These are phyloP conservation scores for Eurotiales sp. DNA, from an alignment of 2,329 filamentous ascomycete genomes.

Conservation along the genomic window DNA sequence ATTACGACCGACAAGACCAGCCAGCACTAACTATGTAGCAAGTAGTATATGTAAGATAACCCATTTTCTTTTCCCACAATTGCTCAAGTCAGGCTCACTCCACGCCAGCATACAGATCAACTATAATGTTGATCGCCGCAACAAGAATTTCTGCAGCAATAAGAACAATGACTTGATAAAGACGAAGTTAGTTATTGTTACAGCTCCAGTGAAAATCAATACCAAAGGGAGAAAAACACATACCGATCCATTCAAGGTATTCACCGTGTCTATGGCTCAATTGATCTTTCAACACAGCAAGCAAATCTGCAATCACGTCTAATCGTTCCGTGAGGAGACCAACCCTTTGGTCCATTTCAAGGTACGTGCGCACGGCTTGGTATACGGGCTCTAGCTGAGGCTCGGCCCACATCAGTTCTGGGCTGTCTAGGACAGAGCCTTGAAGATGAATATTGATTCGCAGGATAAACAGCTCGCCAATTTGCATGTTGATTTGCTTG, in stretches of 20 bases:
- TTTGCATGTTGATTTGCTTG: slow-evolving; percentile 97
- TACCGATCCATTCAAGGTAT: slow-evolving; percentile 85
- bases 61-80: no score
- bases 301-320: slow-evolving; percentile 86
- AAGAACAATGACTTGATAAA: slow-evolving; percentile 72
- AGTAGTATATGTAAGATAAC: no score
- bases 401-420: slow-evolving; percentile 97
- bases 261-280: slow-evolving; percentile 89
- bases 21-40: no score
- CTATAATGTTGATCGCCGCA: slow-evolving; percentile 88
- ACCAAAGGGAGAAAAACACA: slow-evolving; percentile 31
- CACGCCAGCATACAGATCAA: slow-evolving; percentile 76
- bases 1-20: no score
- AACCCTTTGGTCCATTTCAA: slow-evolving; percentile 97
- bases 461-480: slow-evolving; percentile 95
- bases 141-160: slow-evolving; percentile 95
- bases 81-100: no score
- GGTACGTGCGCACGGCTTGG: slow-evolving; percentile 87
- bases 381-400: slow-evolving; percentile 96
- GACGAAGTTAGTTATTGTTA: not conserved
- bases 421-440: slow-evolving; percentile 91
- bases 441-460: slow-evolving; percentile 98
- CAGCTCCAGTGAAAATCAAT: not conserved
- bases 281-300: slow-evolving; percentile 93
- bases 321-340: slow-evolving; percentile 82